Percentiles rank a stretch among this genome's conserved stretches.
These are phyloP conservation scores for Dothideomycetes sp. DNA, from an alignment of 2,329 filamentous ascomycete genomes.

Conservation along the genomic window DNA sequence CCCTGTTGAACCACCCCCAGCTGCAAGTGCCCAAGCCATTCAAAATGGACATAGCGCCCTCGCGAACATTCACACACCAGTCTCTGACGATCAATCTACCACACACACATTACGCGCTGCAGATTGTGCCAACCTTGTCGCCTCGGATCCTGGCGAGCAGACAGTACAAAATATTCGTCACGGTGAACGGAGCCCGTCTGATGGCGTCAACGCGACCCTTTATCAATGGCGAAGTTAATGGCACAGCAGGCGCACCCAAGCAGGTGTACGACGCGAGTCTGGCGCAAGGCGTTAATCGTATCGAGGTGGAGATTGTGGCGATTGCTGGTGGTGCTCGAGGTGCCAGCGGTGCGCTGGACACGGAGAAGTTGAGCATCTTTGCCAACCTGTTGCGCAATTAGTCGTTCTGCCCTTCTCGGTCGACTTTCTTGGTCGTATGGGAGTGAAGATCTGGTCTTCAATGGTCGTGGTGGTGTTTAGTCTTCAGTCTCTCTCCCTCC, in stretches of 20 bases:
- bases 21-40: conserved; percentile 50
- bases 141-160: conserved; percentile 41
- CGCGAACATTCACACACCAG: conserved; percentile 55
- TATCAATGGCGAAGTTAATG: conserved; percentile 17
- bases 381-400: conserved; percentile 47
- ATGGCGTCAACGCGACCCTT: conserved; percentile 39
- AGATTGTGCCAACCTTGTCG: conserved; percentile 57
- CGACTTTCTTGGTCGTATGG: too few relatives aligned
- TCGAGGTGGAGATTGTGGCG: conserved; percentile 69
- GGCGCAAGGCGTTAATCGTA: conserved; percentile 60
- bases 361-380: conserved; percentile 70
- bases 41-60: conserved; percentile 53
- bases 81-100: conserved; percentile 63
- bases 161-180: conserved; percentile 66
- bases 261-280: conserved; percentile 68
- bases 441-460: too few relatives aligned
- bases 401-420: too few relatives aligned
- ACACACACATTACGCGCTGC: conserved; percentile 55
- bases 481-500: too few relatives aligned
- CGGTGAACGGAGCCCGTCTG: conserved; percentile 53
- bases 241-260: conserved; percentile 32
- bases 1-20: conserved; percentile 56
- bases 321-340: conserved; percentile 36
- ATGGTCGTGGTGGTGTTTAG: too few relatives aligned
- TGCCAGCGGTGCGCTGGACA: conserved; percentile 42